Conservation (phyloP, 805 yeast species). For the Yarrowia sp. region DNA sequence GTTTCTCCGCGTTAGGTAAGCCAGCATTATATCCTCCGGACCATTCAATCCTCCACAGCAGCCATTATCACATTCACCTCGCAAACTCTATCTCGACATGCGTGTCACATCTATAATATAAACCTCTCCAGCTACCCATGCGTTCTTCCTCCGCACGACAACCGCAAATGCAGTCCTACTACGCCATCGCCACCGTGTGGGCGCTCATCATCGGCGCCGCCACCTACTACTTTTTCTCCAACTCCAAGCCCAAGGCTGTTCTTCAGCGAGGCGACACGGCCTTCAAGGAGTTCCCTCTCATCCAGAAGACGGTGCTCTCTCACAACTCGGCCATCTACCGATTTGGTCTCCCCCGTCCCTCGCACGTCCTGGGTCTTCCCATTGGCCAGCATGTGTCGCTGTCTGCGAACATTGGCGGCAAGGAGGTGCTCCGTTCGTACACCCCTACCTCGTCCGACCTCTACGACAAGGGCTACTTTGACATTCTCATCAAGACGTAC, state of each 20-base stretch:
- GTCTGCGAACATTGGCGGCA: constrained; percentile 71
- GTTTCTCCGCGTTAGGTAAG: too few relatives aligned
- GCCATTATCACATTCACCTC: background rate
- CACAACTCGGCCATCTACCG: constrained; percentile 79
- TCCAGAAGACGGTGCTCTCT: constrained; percentile 72
- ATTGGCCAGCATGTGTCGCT: constrained; percentile 91
- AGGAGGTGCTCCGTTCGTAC: constrained; percentile 81
- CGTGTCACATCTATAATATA: background rate
- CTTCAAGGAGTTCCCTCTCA: constrained; percentile 77
- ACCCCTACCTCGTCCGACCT: constrained; percentile 69
- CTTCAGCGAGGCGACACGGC: constrained; percentile 51
- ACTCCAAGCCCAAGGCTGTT: constrained; percentile 19
- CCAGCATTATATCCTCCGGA: too few relatives aligned
- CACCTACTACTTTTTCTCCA: constrained; percentile 21
- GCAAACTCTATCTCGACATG: background rate
- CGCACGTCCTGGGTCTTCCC: constrained; percentile 81
- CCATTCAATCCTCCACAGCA: too few relatives aligned
- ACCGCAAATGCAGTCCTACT: constrained; percentile 12
- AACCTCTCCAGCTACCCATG: background rate
- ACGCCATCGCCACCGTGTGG: constrained; percentile 25
- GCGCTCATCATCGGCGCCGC: constrained; percentile 23
- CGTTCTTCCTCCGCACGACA: background rate
- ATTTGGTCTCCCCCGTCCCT: constrained; percentile 75
- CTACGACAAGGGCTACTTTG: constrained; percentile 77
- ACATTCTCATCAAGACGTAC: constrained; percentile 78